Evolutionary conservation across 2,329 filamentous ascomycete genomes (phyloP).

Genomic region (Phoma herbarum): DNA sequence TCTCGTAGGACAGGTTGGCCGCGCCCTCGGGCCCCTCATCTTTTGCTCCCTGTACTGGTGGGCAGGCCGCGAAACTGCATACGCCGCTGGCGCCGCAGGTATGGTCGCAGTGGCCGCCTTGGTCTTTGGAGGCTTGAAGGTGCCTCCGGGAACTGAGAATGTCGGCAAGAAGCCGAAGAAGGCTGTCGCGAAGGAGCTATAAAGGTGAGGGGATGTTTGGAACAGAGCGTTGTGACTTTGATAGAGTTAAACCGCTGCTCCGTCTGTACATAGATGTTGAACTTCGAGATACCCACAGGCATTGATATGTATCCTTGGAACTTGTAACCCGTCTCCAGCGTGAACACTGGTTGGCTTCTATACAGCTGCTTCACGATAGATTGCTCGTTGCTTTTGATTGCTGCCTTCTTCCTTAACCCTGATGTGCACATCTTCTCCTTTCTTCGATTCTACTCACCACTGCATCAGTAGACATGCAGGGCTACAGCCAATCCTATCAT

Average conservation of each 20-base stretch:
- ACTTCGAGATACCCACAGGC: not conserved
- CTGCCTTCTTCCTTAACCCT: not conserved
- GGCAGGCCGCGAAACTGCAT: constrained; percentile 88
- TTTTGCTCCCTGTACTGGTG: constrained; percentile 99
- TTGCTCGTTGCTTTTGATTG: not conserved
- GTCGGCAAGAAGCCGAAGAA: constrained; percentile 38
- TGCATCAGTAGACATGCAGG: not conserved
- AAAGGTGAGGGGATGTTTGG: not conserved
- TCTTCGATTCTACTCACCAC: not conserved
- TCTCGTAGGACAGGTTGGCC: constrained; percentile 79
- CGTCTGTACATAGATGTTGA: not conserved
- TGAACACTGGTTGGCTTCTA: not conserved
- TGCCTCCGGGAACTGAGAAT: constrained; percentile 60
- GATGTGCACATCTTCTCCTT: not conserved
- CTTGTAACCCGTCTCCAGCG: not conserved
- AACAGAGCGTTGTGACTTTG: not conserved
- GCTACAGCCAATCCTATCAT: not conserved
- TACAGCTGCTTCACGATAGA: not conserved
- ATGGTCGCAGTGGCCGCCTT: constrained; percentile 77
- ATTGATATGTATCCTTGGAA: not conserved
- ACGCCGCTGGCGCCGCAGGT: constrained; percentile 79
- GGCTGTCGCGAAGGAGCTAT: constrained; percentile 2
- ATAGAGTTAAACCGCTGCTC: not conserved
- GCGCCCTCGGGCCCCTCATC: constrained; percentile 84
- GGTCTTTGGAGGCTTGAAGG: constrained; percentile 76